Evolutionary conservation across 192 early-diverging fungal species (phyloP), one percentile per base, ranked within the genome.

Genomic region (Irineochytrium annulatum): DNA sequence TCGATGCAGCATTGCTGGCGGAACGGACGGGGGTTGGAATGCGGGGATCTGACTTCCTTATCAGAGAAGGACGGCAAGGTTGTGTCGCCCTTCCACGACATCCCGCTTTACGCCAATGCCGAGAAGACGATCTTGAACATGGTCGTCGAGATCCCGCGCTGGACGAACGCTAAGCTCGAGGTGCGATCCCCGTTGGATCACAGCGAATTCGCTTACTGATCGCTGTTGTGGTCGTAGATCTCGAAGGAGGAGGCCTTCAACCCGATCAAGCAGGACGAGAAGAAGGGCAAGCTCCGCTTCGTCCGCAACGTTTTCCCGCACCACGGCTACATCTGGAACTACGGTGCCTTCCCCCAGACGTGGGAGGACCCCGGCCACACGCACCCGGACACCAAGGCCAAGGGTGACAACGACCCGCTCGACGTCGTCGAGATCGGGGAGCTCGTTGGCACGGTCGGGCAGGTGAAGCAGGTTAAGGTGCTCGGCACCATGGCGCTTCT

Each of bases 291-390:
- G 82, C 89, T 97, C 61, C 87, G 96, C 59, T 96, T 85, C 72
- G 94, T 99, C 60, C 87, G 93, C 73, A 97, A 99, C 87, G 89
- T 89, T 76, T 99, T 97, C 89, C 96, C 96, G 6, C 93, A 97
- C 87, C 91, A 99, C 77, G 96, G 96, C 60, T 99, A 99, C 78
- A 97, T 99, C 78, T 99, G 96, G 96, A 99, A 99, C 93, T 97
- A 99, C 68, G 96, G 96, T 70, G 94, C 94, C 60, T 83, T 99
- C 69, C 96, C 96, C 31, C 93, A 95, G 85, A 99, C 96, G 54
- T 99, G 96, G 96, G 96, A 99, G 80, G 96, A 99, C 69, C 96
- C 96, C 41, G 88, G 76, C 69, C 80, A 85, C 69, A 75, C 75
- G 59, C 87, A 95, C 78, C 78, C 88, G 62, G 94, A 98, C 76